Evolutionary conservation across 1,284 basidiomycete genomes (phyloP), one percentile per base, ranked within the genome.

Genomic region (Vanrija humicola): DNA sequence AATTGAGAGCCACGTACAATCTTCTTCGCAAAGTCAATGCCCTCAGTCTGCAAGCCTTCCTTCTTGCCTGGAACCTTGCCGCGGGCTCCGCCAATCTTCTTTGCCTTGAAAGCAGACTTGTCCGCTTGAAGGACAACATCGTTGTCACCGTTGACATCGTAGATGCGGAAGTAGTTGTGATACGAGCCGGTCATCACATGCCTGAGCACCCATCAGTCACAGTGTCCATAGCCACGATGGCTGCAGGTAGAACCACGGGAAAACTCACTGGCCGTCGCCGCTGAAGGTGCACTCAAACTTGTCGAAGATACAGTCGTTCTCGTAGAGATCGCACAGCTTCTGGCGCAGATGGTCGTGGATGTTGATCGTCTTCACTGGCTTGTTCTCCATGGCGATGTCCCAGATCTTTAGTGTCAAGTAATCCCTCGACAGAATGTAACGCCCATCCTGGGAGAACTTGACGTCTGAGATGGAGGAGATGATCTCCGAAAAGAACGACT

Each of bases 401-500:
- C 96, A 99, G 70, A 99, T 95, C 83, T 98, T 97, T 67, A 99
- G 81, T 47, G 94, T 96, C 39, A 99, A 81, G 77, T 98, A 98
- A 79, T 99, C 96, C 62, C 96, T 84, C 54, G 94, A 91, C 45
- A 99, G 82, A 66, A 98, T 96, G 79, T 97, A 97, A 58, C 94
- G 86, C 1, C 96, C 96, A 68, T 98, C 96, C 56, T 87, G 87
- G 62, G 91, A 95, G 80, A 99, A 99, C 78, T 98, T 98, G 78
- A 99, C 95, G 77, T 99, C 96, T 44, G 96, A 98, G 72, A 99
- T 98, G 50, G 95, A 98, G 7, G 94, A 98, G 64, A 99, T 98
- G 72, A 98, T 99, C 79, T 99, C 96, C n/a, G 92, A 96, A 79
- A 99, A 99, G 84, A 99, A 99, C 2, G 96, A 98, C 66, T 96